Conservation (phyloP, 1,284 basidiomycete genomes). For the Coniferiporia sulphurascens region DNA sequence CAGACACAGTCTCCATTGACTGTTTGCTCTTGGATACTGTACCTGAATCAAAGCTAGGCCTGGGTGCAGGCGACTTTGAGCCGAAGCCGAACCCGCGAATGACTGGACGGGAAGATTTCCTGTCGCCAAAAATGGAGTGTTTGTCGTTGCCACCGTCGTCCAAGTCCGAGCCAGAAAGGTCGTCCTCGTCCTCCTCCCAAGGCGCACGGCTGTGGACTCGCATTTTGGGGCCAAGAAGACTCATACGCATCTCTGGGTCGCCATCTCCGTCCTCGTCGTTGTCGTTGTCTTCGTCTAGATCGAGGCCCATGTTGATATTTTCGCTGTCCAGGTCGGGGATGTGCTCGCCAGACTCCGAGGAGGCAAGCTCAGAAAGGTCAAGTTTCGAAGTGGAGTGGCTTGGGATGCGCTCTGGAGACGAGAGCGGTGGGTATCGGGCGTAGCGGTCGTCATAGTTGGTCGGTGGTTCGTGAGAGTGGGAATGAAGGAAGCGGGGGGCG, state of each 20-base stretch:
- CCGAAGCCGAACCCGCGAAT: conserved; percentile 19
- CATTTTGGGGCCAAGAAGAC: conserved; percentile 72
- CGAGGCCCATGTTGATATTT: conserved; percentile 31
- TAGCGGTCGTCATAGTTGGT: conserved; percentile 18
- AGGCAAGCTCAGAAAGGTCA: conserved; percentile 54
- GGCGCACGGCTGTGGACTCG: conserved; percentile 74
- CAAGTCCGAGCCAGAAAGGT: conserved; percentile 43
- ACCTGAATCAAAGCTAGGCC: conserved; percentile 57
- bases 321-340: conserved; percentile 22
- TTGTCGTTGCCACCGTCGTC: conserved; percentile 30
- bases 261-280: conserved; percentile 30
- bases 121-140: conserved; percentile 26
- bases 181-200: conserved; percentile 63
- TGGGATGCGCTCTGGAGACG: conserved; percentile 38
- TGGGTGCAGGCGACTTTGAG: conserved; percentile 16
- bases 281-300: conserved; percentile 27
- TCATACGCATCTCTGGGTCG: conserved; percentile 45
- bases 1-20: conserved; percentile 55
- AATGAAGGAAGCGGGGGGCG: conserved; percentile 27
- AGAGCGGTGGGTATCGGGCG: conserved; percentile 25
- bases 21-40: conserved; percentile 41
- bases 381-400: conserved; percentile 48
- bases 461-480: conserved; percentile 25
- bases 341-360: conserved; percentile 15
- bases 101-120: conserved; percentile 20